Evolutionary conservation across 257 asterid species (phyloP), one percentile per base, ranked within the genome.

Genomic region (Primulina tabacum): DNA sequence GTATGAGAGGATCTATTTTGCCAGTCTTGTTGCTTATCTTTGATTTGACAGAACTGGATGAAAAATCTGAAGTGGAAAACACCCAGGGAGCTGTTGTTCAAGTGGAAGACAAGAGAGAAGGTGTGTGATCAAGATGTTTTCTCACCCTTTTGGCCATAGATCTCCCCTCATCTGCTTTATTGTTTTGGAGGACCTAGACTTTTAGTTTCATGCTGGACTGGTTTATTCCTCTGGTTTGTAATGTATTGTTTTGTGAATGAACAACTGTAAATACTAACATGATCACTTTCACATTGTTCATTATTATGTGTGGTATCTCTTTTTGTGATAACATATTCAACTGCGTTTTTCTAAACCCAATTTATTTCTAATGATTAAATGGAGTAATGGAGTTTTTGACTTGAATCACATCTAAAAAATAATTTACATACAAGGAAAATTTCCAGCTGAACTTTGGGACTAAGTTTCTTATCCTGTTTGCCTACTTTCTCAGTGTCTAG

Each of bases 11-110:
- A 10, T 10, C 38, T 14, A 21, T 18, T 60, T 60, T 28, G 58
- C 24, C 62, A 7, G 12, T 65, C 43, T 69, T 76, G 64, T 78
- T 75, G 35, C 68, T 64, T 65, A 21, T 60, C 62, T 64, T 20
- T 74, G 64, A 70, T 76, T 61, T 66, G 67, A 69, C 74, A 76
- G 95, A 76, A 68, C 32, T 74, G 59, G 66, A 69, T 77, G 82
- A 67, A 64, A 80, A 83, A 55, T 72, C 81, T 34, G 88, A 74
- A 73, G 85, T 74, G 33, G 83, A 72, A 71, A 75, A 73, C 78
- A 65, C 65, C 60, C 84, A 75, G 65, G 84, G 58, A 73, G 64
- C 75, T 71, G 78, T 57, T 68, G 71, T 67, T 52, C 73, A 72
- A 47, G 73, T 76, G 20, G 88, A 82, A 75, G 67, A 24, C 68